phyloP scores from a whole-genome alignment of 1,284 basidiomycete genomes.

The Mycena sp. region DNA sequence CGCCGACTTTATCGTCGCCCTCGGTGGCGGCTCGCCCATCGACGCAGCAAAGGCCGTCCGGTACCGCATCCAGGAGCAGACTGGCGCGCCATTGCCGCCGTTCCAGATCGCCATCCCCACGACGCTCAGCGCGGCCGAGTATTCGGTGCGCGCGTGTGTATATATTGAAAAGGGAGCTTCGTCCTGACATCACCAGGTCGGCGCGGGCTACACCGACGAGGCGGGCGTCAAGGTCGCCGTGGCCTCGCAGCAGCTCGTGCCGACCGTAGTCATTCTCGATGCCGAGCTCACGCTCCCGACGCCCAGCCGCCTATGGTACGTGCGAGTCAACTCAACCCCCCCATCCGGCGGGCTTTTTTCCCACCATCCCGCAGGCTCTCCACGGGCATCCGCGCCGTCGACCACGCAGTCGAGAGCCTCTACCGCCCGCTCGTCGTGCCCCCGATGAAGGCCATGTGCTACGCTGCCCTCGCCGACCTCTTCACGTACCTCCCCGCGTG shows the following conservation, averaged over 20 bases:
- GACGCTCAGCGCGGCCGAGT: conserved; percentile 84
- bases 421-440: conserved; percentile 67
- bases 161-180: not conserved
- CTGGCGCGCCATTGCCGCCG: conserved; percentile 51
- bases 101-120: conserved; percentile 82
- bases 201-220: conserved; percentile 81
- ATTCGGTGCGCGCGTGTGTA: conserved; percentile 55
- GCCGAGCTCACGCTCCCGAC: conserved; percentile 79
- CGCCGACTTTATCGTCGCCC: conserved; percentile 75
- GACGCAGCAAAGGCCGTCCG: conserved; percentile 81
- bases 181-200: conserved; percentile 48
- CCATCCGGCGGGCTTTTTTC: not conserved
- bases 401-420: conserved; percentile 83
- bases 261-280: conserved; percentile 80
- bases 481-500: conserved; percentile 78
- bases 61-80: conserved; percentile 66
- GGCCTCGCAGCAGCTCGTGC: conserved; percentile 62
- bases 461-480: conserved; percentile 74
- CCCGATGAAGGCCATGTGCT: conserved; percentile 71
- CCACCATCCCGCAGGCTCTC: conserved; percentile 63
- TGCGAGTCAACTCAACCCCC: too few relatives aligned
- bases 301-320: conserved; percentile 78
- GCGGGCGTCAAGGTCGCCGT: conserved; percentile 73
- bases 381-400: conserved; percentile 78
- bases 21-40: conserved; percentile 84